Evolutionary conservation across 1,139 yeast genomes (phyloP).

Genomic region (Geotrichum siamense): DNA sequence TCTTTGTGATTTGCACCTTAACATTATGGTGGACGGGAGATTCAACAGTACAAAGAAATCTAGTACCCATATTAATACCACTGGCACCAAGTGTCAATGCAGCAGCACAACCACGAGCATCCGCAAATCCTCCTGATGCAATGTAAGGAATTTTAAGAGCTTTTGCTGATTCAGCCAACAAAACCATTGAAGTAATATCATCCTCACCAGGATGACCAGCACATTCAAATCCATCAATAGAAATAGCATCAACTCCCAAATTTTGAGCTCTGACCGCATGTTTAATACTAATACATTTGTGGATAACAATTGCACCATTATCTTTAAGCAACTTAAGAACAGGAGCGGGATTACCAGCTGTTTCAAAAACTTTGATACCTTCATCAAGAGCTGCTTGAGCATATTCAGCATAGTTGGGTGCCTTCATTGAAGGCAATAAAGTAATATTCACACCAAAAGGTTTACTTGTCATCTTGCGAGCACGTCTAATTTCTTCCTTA

Average conservation of each 20-base stretch:
- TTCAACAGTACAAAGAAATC: conserved; percentile 33
- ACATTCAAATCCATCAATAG: conserved; percentile 36
- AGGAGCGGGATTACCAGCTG: conserved; percentile 34
- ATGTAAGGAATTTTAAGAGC: conserved; percentile 31
- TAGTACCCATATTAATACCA: conserved; percentile 35
- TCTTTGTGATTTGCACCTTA: conserved; percentile 31
- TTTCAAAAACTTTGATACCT: conserved; percentile 33
- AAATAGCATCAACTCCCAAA: conserved; percentile 33
- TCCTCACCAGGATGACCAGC: conserved; percentile 38
- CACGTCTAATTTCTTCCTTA: conserved; percentile 28
- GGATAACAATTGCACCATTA: conserved; percentile 28
- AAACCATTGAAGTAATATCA: conserved; percentile 30
- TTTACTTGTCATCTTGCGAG: conserved; percentile 25
- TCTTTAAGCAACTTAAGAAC: conserved; percentile 23
- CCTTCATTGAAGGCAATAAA: conserved; percentile 33
- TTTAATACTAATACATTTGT: conserved; percentile 32
- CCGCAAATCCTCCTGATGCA: conserved; percentile 36
- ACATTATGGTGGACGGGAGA: conserved; percentile 33
- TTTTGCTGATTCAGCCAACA: conserved; percentile 30
- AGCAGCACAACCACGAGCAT: conserved; percentile 34
- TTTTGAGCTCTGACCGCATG: conserved; percentile 34
- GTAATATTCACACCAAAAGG: conserved; percentile 37
- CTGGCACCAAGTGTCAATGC: conserved; percentile 34
- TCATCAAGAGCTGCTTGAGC: conserved; percentile 35
- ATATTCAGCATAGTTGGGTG: conserved; percentile 33